phyloP scores from a whole-genome alignment of 805 yeast genomes.

The Suhomyces sp. region DNA sequence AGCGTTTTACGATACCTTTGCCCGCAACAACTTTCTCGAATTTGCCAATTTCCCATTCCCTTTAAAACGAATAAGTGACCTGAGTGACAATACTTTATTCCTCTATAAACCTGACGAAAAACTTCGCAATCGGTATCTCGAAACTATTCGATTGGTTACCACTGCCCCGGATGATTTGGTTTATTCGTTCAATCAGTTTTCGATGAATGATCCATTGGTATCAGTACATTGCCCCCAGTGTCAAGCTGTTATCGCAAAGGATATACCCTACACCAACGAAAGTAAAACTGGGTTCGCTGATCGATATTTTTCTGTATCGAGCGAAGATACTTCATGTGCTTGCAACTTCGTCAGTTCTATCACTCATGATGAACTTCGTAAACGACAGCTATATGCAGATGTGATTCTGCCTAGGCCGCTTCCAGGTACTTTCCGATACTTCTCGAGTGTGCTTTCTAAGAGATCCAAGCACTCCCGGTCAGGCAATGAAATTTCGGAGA shows the following conservation, averaged over 20 bases:
- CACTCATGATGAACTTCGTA: constrained; percentile 20
- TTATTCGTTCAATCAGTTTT: neutral
- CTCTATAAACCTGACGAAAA: constrained; percentile 8
- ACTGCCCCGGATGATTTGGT: neutral
- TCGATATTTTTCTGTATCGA: constrained; percentile 3
- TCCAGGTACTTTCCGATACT: constrained; percentile 8
- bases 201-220: constrained; percentile 5
- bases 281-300: constrained; percentile 14
- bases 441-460: constrained; percentile 10
- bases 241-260: constrained; percentile 4
- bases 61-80: constrained; percentile 6
- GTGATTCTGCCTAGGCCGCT: neutral
- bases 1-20: constrained; percentile 13
- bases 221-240: constrained; percentile 14
- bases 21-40: constrained; percentile 12
- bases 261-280: constrained; percentile 10
- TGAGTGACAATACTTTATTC: constrained; percentile 12
- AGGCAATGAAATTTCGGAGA: constrained; percentile 6
- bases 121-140: constrained; percentile 5
- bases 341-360: constrained; percentile 12
- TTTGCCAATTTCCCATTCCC: constrained; percentile 20
- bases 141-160: neutral
- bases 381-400: constrained; percentile 16
- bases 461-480: neutral
- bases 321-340: constrained; percentile 5